A percentile compares a stretch with the other conserved stretches of the same genome.
Evolutionary conservation across 2,329 filamentous ascomycete genomes (phyloP).

Genomic region (Colletotrichum sp.): DNA sequence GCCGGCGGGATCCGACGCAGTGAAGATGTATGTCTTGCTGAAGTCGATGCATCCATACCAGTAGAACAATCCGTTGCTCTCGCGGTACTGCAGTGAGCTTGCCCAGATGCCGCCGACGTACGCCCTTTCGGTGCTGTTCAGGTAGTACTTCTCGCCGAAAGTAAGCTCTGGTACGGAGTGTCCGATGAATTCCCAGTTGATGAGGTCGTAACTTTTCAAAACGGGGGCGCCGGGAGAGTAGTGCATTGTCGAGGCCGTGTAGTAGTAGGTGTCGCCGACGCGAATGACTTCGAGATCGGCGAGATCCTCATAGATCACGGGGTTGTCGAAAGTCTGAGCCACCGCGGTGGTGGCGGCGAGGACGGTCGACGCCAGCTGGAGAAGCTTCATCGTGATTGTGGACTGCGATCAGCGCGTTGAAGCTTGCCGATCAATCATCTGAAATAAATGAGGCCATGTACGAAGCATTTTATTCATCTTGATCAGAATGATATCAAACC

Average conservation of each 20-base stretch:
- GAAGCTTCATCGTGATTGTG: background rate
- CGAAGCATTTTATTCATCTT: background rate
- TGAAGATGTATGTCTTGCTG: conserved; percentile 23
- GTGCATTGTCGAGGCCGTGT: conserved; percentile 53
- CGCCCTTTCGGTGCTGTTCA: conserved; percentile 43
- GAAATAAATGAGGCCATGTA: background rate
- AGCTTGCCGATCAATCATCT: background rate
- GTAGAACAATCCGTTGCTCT: conserved; percentile 22
- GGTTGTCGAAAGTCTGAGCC: conserved; percentile 43
- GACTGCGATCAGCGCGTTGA: background rate
- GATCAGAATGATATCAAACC: background rate
- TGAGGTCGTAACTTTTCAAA: conserved; percentile 52
- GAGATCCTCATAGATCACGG: conserved; percentile 54
- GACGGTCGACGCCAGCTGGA: background rate
- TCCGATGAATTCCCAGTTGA: conserved; percentile 45
- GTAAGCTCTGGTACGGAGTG: conserved; percentile 39
- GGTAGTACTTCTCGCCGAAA: conserved; percentile 51
- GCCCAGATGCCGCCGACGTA: conserved; percentile 62
- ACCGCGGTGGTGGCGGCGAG: background rate
- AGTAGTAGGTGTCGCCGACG: conserved; percentile 42
- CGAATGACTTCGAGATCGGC: conserved; percentile 56
- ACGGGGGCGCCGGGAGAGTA: conserved; percentile 56
- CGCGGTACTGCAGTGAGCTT: conserved; percentile 41
- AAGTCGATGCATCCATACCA: conserved; percentile 23
- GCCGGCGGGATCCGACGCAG: conserved; percentile 4